Base-by-base conservation (phyloP, 2,329 filamentous ascomycete species). In the Ambrosiella beaveri region DNA sequence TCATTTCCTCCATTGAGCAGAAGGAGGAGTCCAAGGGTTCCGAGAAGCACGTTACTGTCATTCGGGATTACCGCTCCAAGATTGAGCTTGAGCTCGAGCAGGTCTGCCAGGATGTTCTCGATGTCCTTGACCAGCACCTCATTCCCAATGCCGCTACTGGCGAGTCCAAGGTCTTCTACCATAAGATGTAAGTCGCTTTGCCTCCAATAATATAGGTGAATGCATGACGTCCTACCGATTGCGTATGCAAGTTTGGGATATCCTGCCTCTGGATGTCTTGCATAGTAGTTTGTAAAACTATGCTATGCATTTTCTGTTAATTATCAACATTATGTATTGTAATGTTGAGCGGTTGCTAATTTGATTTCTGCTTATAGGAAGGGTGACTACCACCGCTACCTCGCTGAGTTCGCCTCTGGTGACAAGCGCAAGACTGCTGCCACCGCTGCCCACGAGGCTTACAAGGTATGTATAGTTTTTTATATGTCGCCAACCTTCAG, bases 151-250 rank as follows among this genome's bases (percentile, higher is more conserved):
- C 91, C 70, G 86, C 93, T 75, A 86, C 88, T 65, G 91, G 91
- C 77, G 91, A 97, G 81, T 95, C 89, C 73, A 97, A 96, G 84
- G 91, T 97, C 71, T 97, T 97, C 76, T 97, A 97, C 80, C 90
- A 96, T 85, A 97, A 97, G 84, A 97, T 97, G 91, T 96, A 77
- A 67, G 87, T 79, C 39, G 15, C 12, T 9, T 37, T 39, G 13
- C 39, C 13, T 47, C 2, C 11, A 15, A 17, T 13, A 3, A 47
- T 47, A n/a, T 12, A 5, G 40, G 11, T 41, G 6, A 41, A 27
- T 27, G 27, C 27, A 27, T 27, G 3, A 27, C 27, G 3, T 27
- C 3, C 27, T 27, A 27, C 27, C 27, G 27, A 27, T 27, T 27
- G 27, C 27, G 27, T 27, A 27, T 27, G 27, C 27, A 27, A 27